Conservation (phyloP, 75 land plant genomes). For the Chamaecyparis obtusa region DNA sequence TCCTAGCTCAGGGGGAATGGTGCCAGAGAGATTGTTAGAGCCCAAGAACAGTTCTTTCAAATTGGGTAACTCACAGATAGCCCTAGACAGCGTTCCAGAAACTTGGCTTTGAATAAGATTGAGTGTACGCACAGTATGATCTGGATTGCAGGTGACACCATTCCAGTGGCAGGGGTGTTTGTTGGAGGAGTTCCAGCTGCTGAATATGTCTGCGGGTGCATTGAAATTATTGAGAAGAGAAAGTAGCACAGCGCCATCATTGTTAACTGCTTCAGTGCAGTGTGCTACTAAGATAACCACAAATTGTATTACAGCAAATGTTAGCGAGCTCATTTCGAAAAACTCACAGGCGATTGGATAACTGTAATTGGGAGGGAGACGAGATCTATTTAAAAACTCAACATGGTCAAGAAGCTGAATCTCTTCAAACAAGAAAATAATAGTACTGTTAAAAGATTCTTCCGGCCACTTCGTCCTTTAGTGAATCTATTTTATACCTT, state of each 20-base stretch:
- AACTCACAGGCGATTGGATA: background rate
- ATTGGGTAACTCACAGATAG: constrained; percentile 18
- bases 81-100: constrained; percentile 22
- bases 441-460: no score
- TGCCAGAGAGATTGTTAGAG: constrained; percentile 20
- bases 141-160: constrained; percentile 10
- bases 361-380: background rate
- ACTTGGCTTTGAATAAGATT: constrained; percentile 14
- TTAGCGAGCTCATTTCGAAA: background rate
- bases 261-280: background rate
- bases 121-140: constrained; percentile 13
- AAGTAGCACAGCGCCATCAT: constrained; percentile 12
- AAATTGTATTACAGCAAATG: background rate
- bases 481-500: no score
- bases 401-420: no score
- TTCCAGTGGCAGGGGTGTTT: constrained; percentile 14
- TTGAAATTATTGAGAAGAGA: constrained; percentile 4
- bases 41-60: constrained; percentile 22
- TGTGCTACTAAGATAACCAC: background rate
- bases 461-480: no score
- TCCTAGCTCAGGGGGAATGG: constrained; percentile 24
- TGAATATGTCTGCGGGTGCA: background rate
- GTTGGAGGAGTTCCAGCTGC: constrained; percentile 17
- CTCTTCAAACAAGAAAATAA: no score
- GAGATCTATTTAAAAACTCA: no score